phyloP scores from a whole-genome alignment of 2,329 filamentous ascomycete species.

The Aspergillus latus region DNA sequence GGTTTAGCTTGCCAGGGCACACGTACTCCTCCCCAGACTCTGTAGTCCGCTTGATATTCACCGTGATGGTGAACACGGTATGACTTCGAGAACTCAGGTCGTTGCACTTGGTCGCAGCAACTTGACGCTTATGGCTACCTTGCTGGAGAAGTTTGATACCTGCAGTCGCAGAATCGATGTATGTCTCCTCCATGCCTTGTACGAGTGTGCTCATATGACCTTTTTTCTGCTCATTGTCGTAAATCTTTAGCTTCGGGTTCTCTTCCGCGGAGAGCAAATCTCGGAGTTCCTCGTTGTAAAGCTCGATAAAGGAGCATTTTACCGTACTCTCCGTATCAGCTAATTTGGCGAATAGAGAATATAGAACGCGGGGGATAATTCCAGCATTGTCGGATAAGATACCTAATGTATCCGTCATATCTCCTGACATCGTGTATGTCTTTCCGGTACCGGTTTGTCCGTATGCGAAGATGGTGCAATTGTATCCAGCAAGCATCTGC shows the following conservation, averaged over 20 bases:
- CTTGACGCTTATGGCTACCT: conserved; percentile 90
- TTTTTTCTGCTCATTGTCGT: conserved; percentile 73
- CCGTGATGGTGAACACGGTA: conserved; percentile 94
- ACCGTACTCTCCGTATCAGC: conserved; percentile 83
- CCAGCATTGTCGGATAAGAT: conserved; percentile 88
- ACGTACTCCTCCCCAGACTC: conserved; percentile 88
- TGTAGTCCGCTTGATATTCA: conserved; percentile 77
- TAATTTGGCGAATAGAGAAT: conserved; percentile 82
- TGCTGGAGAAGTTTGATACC: conserved; percentile 86
- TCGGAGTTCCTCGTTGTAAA: conserved; percentile 96
- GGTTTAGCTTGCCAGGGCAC: conserved; percentile 87
- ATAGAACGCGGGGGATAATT: conserved; percentile 88
- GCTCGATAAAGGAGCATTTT: conserved; percentile 96
- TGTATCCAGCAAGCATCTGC: conserved; percentile 89
- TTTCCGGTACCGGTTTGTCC: conserved; percentile 98
- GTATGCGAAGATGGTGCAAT: conserved; percentile 98
- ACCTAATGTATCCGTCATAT: conserved; percentile 84
- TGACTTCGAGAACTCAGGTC: conserved; percentile 96
- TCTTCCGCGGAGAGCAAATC: conserved; percentile 85
- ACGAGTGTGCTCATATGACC: conserved; percentile 84
- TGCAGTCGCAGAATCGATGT: conserved; percentile 79
- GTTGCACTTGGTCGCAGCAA: conserved; percentile 99
- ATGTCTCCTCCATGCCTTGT: conserved; percentile 95
- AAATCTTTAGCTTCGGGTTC: conserved; percentile 86
- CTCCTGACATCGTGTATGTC: conserved; percentile 98